Percentiles rank a stretch among this genome's conserved stretches.
Evolutionary conservation across 371 early-diverging fungal genomes (phyloP).

Genomic region (Nematocida displodere): DNA sequence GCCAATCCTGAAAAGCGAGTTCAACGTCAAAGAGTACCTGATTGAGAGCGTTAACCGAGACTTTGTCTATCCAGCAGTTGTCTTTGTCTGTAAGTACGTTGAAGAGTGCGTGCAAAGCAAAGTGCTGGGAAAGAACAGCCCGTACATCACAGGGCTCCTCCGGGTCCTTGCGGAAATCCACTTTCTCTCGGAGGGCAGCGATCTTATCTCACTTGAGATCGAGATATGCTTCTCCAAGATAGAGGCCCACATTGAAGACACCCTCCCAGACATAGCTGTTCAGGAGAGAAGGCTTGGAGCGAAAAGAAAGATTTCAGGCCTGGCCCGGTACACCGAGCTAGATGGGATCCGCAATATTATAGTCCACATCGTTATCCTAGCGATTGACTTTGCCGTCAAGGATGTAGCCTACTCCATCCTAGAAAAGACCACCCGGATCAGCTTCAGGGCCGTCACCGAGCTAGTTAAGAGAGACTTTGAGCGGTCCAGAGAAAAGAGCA

Average conservation of each 20-base stretch:
- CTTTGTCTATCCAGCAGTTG: slow-evolving; percentile 39
- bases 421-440: slow-evolving; percentile 40
- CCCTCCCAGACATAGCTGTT: slow-evolving; percentile 29
- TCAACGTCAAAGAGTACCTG: slow-evolving; percentile 39
- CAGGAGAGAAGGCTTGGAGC: slow-evolving; percentile 47
- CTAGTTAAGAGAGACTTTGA: slow-evolving; percentile 39
- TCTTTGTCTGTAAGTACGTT: slow-evolving; percentile 49
- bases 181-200: slow-evolving; percentile 46
- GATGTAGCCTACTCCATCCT: slow-evolving; percentile 44
- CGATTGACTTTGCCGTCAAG: slow-evolving; percentile 26
- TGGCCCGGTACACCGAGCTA: slow-evolving; percentile 48
- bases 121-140: slow-evolving; percentile 36
- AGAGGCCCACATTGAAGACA: slow-evolving; percentile 37
- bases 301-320: slow-evolving; percentile 29
- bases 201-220: slow-evolving; percentile 49
- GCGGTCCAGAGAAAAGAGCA: background rate
- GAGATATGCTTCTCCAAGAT: slow-evolving; percentile 51
- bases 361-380: slow-evolving; percentile 46
- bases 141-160: slow-evolving; percentile 26
- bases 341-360: slow-evolving; percentile 43
- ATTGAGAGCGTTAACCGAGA: slow-evolving; percentile 34
- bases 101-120: slow-evolving; percentile 29
- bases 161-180: slow-evolving; percentile 42
- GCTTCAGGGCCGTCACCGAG: slow-evolving; percentile 8
- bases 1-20: slow-evolving; percentile 18